phyloP scores from a whole-genome alignment of 2,329 filamentous ascomycete species.

The Aspergillus neotritici region DNA sequence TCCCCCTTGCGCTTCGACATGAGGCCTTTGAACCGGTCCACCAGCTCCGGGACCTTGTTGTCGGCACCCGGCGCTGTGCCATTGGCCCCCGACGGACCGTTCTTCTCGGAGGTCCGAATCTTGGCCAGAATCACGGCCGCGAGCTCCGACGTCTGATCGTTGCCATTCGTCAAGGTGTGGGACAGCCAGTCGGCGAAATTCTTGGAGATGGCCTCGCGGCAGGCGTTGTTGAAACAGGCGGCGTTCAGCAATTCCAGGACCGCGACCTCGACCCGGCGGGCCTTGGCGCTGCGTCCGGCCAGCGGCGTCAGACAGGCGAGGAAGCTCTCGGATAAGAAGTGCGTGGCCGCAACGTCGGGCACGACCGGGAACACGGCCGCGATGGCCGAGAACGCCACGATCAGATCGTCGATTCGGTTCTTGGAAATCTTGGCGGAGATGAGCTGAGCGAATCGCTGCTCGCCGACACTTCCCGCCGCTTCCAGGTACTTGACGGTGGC shows the following conservation, averaged over 20 bases:
- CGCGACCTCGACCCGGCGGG: constrained; percentile 76
- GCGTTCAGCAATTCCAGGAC: constrained; percentile 86
- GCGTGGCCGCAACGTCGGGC: constrained; percentile 64
- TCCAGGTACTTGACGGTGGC: constrained; percentile 80
- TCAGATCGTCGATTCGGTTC: constrained; percentile 79
- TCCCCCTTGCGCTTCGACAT: constrained; percentile 37
- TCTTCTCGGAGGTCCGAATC: constrained; percentile 36
- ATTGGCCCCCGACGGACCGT: constrained; percentile 24
- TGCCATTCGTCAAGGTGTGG: constrained; percentile 70
- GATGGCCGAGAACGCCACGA: constrained; percentile 89
- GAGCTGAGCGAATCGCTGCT: constrained; percentile 65
- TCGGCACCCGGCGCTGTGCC: constrained; percentile 35
- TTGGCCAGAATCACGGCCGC: constrained; percentile 75
- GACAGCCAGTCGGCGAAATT: constrained; percentile 84
- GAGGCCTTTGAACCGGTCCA: constrained; percentile 50
- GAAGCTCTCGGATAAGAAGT: constrained; percentile 89
- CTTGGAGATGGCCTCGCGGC: constrained; percentile 76
- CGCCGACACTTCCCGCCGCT: constrained; percentile 64
- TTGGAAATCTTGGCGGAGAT: constrained; percentile 66
- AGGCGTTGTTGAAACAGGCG: constrained; percentile 77
- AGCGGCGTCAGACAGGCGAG: constrained; percentile 68
- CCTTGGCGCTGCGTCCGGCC: constrained; percentile 76
- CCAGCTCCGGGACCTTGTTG: constrained; percentile 48
- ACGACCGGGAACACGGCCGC: constrained; percentile 81
- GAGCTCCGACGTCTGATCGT: constrained; percentile 46